phyloP scores from a whole-genome alignment of 768 basidiomycete species.

The Hygrophorus russula region DNA sequence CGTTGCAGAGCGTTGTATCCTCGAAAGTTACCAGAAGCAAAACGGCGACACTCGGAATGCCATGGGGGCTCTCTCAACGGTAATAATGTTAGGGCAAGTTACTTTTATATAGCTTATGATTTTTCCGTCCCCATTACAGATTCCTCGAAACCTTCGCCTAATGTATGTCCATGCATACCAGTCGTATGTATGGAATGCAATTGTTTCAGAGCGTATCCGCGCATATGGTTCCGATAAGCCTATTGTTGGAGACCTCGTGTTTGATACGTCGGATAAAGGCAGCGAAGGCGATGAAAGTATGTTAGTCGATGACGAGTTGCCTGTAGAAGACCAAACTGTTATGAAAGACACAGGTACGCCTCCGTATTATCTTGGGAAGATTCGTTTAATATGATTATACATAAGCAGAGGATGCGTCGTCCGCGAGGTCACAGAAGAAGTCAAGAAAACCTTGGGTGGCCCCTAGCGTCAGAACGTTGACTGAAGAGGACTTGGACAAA shows the following conservation, averaged over 20 bases:
- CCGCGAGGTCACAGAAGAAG: constrained; percentile 20
- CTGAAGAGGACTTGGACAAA: constrained; percentile 64
- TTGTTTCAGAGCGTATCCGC: constrained; percentile 88
- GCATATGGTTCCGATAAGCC: constrained; percentile 63
- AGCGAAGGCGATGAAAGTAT: constrained; percentile 19
- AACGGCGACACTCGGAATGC: constrained; percentile 70
- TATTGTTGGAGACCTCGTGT: constrained; percentile 86
- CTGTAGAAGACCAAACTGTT: constrained; percentile 24
- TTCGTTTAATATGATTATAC: constrained; percentile 1
- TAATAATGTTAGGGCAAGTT: constrained; percentile 20
- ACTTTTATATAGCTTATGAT: constrained; percentile 3
- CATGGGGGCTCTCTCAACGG: constrained; percentile 80
- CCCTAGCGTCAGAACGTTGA: constrained; percentile 67
- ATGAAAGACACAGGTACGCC: constrained; percentile 16
- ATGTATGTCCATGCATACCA: constrained; percentile 99
- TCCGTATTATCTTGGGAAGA: not conserved
- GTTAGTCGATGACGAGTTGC: constrained; percentile 24
- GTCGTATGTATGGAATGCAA: constrained; percentile 96
- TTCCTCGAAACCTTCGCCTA: constrained; percentile 85
- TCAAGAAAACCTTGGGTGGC: constrained; percentile 49
- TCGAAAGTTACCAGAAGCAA: constrained; percentile 83
- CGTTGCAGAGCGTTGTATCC: constrained; percentile 85
- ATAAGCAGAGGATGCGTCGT: constrained; percentile 12
- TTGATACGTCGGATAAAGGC: constrained; percentile 32
- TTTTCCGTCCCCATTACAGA: constrained; percentile 37